Evolutionary conservation across 2,329 filamentous ascomycete species (phyloP).

Genomic region (Coniochaeta pulveracea): DNA sequence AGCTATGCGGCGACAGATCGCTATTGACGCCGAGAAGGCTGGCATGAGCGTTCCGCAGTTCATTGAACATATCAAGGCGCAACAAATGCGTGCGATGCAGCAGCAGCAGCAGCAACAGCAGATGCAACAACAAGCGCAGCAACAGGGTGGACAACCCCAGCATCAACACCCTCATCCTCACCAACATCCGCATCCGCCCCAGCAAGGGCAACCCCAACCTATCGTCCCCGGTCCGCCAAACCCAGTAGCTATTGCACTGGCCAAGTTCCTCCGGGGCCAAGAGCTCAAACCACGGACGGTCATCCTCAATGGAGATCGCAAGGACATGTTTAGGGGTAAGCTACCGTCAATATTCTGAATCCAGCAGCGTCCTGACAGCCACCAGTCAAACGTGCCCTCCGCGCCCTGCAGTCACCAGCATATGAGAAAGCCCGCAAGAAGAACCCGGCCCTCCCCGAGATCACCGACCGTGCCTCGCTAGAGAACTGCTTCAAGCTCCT

Average conservation of each 20-base stretch:
- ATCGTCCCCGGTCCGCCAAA: constrained; percentile 74
- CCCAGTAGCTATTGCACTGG: constrained; percentile 78
- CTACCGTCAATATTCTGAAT: not conserved
- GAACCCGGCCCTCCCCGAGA: constrained; percentile 78
- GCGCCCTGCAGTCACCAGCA: constrained; percentile 76
- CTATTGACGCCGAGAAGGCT: constrained; percentile 69
- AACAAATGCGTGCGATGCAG: no score
- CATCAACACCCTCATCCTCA: constrained; percentile 28
- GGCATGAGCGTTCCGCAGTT: constrained; percentile 82
- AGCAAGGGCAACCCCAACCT: constrained; percentile 41
- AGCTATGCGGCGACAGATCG: constrained; percentile 72
- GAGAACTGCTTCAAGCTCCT: constrained; percentile 93
- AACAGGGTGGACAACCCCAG: constrained; percentile 19
- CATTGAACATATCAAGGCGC: constrained; percentile 54
- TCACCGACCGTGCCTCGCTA: constrained; percentile 78
- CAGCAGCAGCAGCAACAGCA: constrained; percentile 37
- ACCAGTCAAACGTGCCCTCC: constrained; percentile 87
- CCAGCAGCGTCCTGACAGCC: not conserved
- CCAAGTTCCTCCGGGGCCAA: constrained; percentile 75
- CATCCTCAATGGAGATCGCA: constrained; percentile 90
- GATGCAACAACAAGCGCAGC: constrained; percentile 28
- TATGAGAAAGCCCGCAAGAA: constrained; percentile 86
- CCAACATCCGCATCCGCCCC: constrained; percentile 25
- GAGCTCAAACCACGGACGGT: constrained; percentile 82
- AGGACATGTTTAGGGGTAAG: constrained; percentile 92